Conservation (phyloP, 352 stramenopile genomes). For the Phytophthora cactorum region DNA sequence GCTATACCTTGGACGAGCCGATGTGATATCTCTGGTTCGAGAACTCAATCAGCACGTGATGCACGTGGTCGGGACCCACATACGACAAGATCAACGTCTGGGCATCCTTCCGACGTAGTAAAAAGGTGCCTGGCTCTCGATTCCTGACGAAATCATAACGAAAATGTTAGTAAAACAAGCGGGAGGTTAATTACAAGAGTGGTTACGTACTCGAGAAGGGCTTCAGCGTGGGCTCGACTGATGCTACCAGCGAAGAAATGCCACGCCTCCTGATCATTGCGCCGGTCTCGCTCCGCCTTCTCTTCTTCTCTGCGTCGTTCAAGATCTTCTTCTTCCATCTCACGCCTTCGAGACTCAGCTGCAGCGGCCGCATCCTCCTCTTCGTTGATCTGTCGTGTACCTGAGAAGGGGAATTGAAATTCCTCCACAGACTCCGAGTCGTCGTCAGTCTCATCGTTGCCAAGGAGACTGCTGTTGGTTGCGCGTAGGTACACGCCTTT, state of each 20-base stretch:
- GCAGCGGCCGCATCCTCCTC: slow-evolving; percentile 42
- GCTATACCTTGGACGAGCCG: slow-evolving; percentile 70
- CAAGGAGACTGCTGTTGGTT: slow-evolving; percentile 75
- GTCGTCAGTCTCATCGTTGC: slow-evolving; percentile 66
- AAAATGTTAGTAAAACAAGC: not conserved
- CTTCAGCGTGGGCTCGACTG: slow-evolving; percentile 65
- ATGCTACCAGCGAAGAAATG: slow-evolving; percentile 85
- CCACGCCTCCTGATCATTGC: slow-evolving; percentile 75
- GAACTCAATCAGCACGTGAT: slow-evolving; percentile 86
- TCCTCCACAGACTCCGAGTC: slow-evolving; percentile 60
- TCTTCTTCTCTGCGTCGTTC: slow-evolving; percentile 44
- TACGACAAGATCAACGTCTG: slow-evolving; percentile 88
- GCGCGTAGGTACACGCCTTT: slow-evolving; percentile 79
- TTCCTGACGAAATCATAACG: slow-evolving; percentile 24
- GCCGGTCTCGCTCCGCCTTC: slow-evolving; percentile 42
- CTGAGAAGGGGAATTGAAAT: slow-evolving; percentile 57
- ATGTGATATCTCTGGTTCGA: slow-evolving; percentile 76
- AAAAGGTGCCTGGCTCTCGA: slow-evolving; percentile 76
- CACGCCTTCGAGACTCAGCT: slow-evolving; percentile 31
- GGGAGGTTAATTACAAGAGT: not conserved
- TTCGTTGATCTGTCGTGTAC: slow-evolving; percentile 37
- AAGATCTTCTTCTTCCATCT: slow-evolving; percentile 45
- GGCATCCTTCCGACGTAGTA: slow-evolving; percentile 82
- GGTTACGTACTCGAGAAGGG: slow-evolving; percentile 61
- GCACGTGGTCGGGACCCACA: slow-evolving; percentile 61